Evolutionary conservation across 1,139 yeast species (phyloP).

Genomic region (Taphrina populina): DNA sequence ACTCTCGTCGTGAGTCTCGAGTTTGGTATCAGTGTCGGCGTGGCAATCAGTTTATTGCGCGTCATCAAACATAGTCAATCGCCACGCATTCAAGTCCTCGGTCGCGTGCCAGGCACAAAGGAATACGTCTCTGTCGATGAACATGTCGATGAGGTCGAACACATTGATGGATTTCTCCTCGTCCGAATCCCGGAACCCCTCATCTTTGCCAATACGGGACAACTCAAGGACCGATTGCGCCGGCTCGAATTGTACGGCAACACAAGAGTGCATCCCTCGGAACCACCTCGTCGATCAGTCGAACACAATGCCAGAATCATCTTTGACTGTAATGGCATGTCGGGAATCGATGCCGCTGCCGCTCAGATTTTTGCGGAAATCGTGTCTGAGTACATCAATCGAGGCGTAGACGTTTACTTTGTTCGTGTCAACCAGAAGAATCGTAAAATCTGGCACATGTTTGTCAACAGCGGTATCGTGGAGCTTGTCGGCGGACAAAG

Average conservation of each 20-base stretch:
- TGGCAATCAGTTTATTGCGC: constrained; percentile 71
- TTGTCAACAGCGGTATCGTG: constrained; percentile 19
- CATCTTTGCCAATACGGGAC: constrained; percentile 87
- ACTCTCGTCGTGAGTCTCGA: constrained; percentile 84
- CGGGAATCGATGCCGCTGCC: constrained; percentile 31
- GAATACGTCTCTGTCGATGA: constrained; percentile 45
- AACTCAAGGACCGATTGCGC: constrained; percentile 68
- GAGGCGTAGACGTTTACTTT: constrained; percentile 27
- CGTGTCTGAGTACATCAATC: constrained; percentile 21
- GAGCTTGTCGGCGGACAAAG: constrained; percentile 20
- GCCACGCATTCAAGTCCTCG: constrained; percentile 85
- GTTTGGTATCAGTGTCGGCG: constrained; percentile 84
- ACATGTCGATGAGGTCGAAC: constrained; percentile 53
- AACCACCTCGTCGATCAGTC: constrained; percentile 32
- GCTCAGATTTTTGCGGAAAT: constrained; percentile 29
- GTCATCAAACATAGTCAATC: constrained; percentile 82
- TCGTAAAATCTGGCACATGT: constrained; percentile 7
- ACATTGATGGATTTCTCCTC: constrained; percentile 79
- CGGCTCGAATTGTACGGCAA: constrained; percentile 86
- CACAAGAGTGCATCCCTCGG: constrained; percentile 67
- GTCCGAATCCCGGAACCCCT: constrained; percentile 90
- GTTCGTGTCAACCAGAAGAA: constrained; percentile 20
- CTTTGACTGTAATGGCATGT: constrained; percentile 31
- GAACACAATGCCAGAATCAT: constrained; percentile 28
- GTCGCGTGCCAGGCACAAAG: constrained; percentile 75